These are phyloP conservation scores for Candida wancherniae DNA, from an alignment of 805 yeast genomes.

Conservation along the genomic window DNA sequence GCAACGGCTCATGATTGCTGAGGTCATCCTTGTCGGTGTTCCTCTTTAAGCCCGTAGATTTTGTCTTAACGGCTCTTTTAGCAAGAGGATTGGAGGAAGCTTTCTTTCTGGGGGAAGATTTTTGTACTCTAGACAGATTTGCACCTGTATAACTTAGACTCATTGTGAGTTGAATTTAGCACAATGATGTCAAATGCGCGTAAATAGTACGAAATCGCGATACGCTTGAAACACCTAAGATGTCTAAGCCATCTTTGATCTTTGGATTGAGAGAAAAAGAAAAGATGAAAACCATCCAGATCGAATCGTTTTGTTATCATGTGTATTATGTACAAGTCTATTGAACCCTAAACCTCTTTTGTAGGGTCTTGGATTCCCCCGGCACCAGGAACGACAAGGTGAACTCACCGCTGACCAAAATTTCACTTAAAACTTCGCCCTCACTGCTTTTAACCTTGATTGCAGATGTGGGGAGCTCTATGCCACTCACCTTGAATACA, in stretches of 20 bases:
- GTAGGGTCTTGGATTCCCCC: constrained; percentile 21
- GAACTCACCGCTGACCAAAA: constrained; percentile 25
- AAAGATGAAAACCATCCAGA: no score
- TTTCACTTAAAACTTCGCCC: constrained; percentile 14
- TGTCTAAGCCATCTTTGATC: no score
- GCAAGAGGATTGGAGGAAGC: constrained; percentile 24
- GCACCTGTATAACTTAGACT: constrained; percentile 36
- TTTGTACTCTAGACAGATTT: constrained; percentile 29
- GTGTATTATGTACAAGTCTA: constrained; percentile 15
- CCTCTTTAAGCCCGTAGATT: constrained; percentile 2
- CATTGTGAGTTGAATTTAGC: no score
- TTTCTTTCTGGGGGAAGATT: constrained; percentile 19
- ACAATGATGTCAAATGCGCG: no score
- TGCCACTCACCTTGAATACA: constrained; percentile 29
- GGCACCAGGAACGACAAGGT: constrained; percentile 24
- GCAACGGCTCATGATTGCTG: constrained; percentile 10
- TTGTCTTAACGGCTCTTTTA: constrained; percentile 14
- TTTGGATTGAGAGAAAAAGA: no score
- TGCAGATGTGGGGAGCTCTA: constrained; percentile 23
- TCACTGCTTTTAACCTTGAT: constrained; percentile 17
- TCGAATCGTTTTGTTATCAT: no score
- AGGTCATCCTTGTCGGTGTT: constrained; percentile 2
- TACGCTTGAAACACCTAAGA: no score
- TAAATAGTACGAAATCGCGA: no score
- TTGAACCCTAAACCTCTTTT: constrained; percentile 15